These are phyloP conservation scores for Acrodontium crateriforme DNA, from an alignment of 2,329 filamentous ascomycete species.

Conservation along the genomic window DNA sequence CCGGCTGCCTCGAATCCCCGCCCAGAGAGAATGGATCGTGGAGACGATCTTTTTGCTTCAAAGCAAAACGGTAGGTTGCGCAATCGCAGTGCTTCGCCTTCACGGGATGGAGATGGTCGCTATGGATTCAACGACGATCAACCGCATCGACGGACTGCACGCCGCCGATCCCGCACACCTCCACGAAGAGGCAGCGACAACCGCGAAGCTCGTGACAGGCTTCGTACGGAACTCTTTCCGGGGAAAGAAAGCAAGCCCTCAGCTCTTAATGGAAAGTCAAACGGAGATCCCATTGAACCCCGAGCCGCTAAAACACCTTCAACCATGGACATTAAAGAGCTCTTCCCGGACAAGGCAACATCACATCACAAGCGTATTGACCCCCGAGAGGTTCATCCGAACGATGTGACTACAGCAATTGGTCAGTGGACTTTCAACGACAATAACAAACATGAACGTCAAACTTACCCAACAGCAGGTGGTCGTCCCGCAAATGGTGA, in stretches of 20 bases:
- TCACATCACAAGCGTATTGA: constrained; percentile 31
- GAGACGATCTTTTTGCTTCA: constrained; percentile 22
- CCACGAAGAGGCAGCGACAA: constrained; percentile 13
- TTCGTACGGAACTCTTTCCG: constrained; percentile 29
- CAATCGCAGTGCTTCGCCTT: constrained; percentile 47
- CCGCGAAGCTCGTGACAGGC: constrained; percentile 10
- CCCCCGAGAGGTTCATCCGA: constrained; percentile 23
- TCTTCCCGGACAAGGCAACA: constrained; percentile 24
- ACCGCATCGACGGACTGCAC: constrained; percentile 29
- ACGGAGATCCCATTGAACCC: constrained; percentile 5
- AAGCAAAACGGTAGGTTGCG: constrained; percentile 33
- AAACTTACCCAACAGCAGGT: constrained; percentile 9
- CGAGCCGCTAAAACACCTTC: too few relatives aligned
- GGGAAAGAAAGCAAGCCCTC: constrained; percentile 12
- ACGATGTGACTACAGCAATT: constrained; percentile 13
- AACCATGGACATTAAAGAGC: too few relatives aligned
- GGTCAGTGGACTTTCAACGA: constrained; percentile 15
- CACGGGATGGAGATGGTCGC: constrained; percentile 33
- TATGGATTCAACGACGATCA: constrained; percentile 37
- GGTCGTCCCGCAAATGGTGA: constrained; percentile 3
- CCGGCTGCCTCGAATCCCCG: constrained; percentile 10
- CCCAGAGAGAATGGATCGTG: constrained; percentile 8
- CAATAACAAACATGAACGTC: constrained; percentile 4
- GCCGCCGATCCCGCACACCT: constrained; percentile 30
- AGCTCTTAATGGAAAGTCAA: constrained; percentile 3